Base-by-base conservation (phyloP, 202 grass and related monocot species). In the Panicum virgatum region DNA sequence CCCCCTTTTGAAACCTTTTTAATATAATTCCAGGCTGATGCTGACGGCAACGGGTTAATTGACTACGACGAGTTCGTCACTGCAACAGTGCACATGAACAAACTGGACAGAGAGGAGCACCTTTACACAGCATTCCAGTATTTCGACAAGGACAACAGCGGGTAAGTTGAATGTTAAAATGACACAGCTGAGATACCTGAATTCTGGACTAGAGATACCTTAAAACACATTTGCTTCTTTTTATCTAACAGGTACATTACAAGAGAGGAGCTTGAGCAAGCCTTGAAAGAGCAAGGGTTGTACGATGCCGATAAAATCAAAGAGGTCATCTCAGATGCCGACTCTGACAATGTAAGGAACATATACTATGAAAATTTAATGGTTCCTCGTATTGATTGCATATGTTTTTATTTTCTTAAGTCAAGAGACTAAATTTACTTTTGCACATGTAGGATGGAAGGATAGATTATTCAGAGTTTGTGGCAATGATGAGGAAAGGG, bases 401-500 rank as follows among this genome's bases (percentile, higher is more conserved):
- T 72, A 20, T 34, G 42, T 10, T 48, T 50, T n/a, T 39, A 37
- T 5, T 56, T 22, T 36, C 16, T 72, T 72, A 52, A 72, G 36
- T 50, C 25, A 43, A 69, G 7, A 38, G 19, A 19, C 30, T 61
- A 46, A 51, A 39, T 5, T 61, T 32, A 53, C 47, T 73, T 63
- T 66, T 76, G 9, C 36, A 52, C 38, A 44, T 78, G 68, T 40
- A 94, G 92, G 92, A 94, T 69, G 92, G 92, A 82, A 87, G 89
- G 67, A 94, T 94, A 83, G 88, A 94, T 76, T 96, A 96, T 80
- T 86, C 88, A 18, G 93, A 96, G 73, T 96, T 96, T 11, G 90
- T 91, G 62, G 72, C 93, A 1, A 96, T 96, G 93, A 96, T 96
- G 93, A 87, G 86, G 68, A 93, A 92, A 93, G 93, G 90, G 50